Evolutionary conservation across 495 filamentous ascomycete species (phyloP).

Genomic region (Hypomontagnella monticulosa): DNA sequence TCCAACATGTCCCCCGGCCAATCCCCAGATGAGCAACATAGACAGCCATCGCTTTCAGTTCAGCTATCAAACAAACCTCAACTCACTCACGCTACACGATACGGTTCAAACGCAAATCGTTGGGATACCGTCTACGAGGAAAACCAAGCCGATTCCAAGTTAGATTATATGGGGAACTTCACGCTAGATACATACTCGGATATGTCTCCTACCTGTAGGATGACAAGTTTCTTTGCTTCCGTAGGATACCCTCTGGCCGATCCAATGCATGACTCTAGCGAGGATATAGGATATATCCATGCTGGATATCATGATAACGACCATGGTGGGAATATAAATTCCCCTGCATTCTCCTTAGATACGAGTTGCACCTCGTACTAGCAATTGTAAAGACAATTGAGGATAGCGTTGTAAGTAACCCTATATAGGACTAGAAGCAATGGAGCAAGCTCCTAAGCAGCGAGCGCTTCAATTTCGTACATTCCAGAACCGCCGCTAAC

Average conservation of each 20-base stretch:
- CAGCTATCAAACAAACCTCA: not conserved
- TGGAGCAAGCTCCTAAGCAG: not conserved
- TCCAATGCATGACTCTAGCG: not conserved
- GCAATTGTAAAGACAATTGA: not conserved
- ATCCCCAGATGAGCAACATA: not conserved
- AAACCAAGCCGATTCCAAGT: not conserved
- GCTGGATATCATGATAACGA: not conserved
- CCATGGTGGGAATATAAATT: not conserved
- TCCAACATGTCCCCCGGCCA: not conserved
- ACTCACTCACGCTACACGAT: not conserved
- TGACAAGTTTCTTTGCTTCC: not conserved
- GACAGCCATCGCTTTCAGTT: not conserved
- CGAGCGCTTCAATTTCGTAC: not conserved
- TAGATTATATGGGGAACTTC: not conserved
- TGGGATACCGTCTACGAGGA: not conserved
- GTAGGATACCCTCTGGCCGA: not conserved
- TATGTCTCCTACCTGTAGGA: not conserved
- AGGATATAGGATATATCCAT: not conserved
- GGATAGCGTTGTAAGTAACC: constrained; percentile 8
- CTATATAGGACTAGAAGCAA: constrained; percentile 6
- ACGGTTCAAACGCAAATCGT: not conserved
- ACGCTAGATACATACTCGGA: not conserved
- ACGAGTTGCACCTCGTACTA: not conserved
- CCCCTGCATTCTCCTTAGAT: not conserved
- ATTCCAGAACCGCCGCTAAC: constrained; percentile 29